Evolutionary conservation across 1,139 yeast genomes (phyloP).

Genomic region (Yamadazyma blattariae): DNA sequence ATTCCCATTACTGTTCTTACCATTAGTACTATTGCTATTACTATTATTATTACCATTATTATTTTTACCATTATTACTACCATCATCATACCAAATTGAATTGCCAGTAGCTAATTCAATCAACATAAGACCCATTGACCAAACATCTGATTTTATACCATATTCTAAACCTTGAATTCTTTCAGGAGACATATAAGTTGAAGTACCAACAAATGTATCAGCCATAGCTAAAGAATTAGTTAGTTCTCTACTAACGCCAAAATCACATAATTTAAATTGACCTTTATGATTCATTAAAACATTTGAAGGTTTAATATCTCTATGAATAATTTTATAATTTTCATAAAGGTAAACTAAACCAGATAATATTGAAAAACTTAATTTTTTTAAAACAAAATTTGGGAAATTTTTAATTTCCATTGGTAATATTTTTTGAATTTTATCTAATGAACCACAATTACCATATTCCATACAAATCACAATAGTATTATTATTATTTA

Average conservation of each 20-base stretch:
- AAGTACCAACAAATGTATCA: conserved; percentile 96
- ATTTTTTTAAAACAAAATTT: conserved; percentile 66
- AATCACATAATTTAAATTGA: conserved; percentile 82
- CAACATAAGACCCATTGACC: conserved; percentile 92
- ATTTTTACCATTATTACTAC: background rate
- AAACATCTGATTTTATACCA: conserved; percentile 90
- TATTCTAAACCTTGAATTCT: conserved; percentile 92
- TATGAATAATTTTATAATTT: conserved; percentile 82
- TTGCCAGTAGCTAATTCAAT: conserved; percentile 85
- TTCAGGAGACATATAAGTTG: conserved; percentile 97
- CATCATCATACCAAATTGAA: conserved; percentile 41
- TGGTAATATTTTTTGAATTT: conserved; percentile 56
- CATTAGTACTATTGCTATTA: conserved; percentile 4
- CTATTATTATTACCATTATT: conserved; percentile 8
- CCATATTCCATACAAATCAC: conserved; percentile 94
- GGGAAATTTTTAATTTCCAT: conserved; percentile 41
- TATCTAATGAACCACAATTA: conserved; percentile 91
- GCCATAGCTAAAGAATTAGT: conserved; percentile 83
- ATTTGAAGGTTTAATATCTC: conserved; percentile 79
- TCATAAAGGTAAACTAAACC: conserved; percentile 82
- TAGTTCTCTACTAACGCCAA: conserved; percentile 89
- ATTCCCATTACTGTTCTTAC: conserved; percentile 1
- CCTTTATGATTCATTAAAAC: conserved; percentile 79
- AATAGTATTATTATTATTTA: conserved; percentile 60
- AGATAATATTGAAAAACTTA: conserved; percentile 72